Conservation (phyloP, 768 basidiomycete genomes). For the Sarcomyxa edulis region DNA sequence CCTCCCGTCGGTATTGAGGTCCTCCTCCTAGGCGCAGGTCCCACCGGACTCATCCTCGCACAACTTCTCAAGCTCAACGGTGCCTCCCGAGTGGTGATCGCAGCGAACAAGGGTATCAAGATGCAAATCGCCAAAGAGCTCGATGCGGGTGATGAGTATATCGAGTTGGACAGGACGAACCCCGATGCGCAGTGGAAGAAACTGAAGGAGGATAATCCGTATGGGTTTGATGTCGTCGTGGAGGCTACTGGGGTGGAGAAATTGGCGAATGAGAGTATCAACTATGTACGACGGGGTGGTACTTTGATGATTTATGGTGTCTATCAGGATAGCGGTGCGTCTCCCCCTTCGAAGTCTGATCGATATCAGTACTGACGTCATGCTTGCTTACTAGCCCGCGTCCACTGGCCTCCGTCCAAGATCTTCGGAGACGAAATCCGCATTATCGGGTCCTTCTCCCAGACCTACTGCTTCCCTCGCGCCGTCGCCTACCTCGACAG, state of each 20-base stretch:
- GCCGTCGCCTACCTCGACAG: constrained; percentile 86
- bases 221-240: constrained; percentile 74
- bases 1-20: constrained; percentile 82
- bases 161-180: constrained; percentile 74
- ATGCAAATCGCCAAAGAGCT: constrained; percentile 81
- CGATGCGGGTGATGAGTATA: constrained; percentile 77
- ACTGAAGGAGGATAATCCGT: constrained; percentile 75
- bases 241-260: constrained; percentile 73
- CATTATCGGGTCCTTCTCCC: constrained; percentile 91
- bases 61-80: constrained; percentile 87
- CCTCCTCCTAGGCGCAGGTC: constrained; percentile 84
- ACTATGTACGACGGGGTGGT: constrained; percentile 83
- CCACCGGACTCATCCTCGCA: constrained; percentile 84
- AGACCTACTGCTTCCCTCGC: constrained; percentile 86
- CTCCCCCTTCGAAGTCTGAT: no score
- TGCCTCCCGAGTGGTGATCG: constrained; percentile 74
- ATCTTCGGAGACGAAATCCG: constrained; percentile 76
- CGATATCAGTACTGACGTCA: no score
- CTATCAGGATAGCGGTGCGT: constrained; percentile 84
- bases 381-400: no score
- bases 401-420: constrained; percentile 71
- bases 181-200: constrained; percentile 77
- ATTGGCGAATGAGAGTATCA: constrained; percentile 82
- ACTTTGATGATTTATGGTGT: constrained; percentile 89
- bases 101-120: constrained; percentile 88